Evolutionary conservation across 169 alveolate genomes (phyloP).

Genomic region (Eimeria acervulina): DNA sequence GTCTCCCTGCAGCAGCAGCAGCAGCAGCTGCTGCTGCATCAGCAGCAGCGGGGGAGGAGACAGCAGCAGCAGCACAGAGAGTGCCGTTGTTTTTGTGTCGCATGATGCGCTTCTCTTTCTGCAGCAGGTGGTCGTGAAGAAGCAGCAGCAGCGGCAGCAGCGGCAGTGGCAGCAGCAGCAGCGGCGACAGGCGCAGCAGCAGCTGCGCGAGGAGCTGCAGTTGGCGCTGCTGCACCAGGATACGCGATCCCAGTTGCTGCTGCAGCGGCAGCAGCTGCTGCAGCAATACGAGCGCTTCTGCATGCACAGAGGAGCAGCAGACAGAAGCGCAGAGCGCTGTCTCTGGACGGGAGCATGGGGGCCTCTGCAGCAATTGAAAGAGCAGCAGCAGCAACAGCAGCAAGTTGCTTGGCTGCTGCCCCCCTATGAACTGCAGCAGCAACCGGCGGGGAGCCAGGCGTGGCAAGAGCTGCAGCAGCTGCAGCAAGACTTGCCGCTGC

Average conservation of each 20-base stretch:
- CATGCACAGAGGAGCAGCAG: constrained; percentile 32
- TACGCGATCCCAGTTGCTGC: constrained; percentile 41
- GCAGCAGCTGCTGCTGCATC: constrained; percentile 33
- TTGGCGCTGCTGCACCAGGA: constrained; percentile 69
- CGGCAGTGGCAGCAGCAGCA: constrained; percentile 64
- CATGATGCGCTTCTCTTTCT: constrained; percentile 35
- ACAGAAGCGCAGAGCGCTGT: background rate
- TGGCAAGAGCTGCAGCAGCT: constrained; percentile 52
- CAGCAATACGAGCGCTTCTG: constrained; percentile 63
- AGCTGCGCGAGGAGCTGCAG: constrained; percentile 73
- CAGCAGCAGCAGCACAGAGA: constrained; percentile 33
- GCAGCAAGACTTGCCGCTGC: constrained; percentile 73
- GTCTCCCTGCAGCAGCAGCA: constrained; percentile 35
- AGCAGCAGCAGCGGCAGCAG: constrained; percentile 53
- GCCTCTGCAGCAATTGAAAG: constrained; percentile 53
- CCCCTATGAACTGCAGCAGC: constrained; percentile 75
- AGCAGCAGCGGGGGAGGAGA: background rate
- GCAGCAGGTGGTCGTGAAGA: constrained; percentile 45
- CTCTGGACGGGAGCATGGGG: background rate
- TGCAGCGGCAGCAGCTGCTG: constrained; percentile 78
- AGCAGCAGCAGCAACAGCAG: constrained; percentile 70
- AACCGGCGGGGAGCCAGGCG: constrained; percentile 13
- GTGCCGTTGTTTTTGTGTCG: constrained; percentile 51
- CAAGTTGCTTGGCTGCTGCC: constrained; percentile 60
- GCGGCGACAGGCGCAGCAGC: constrained; percentile 14